Evolutionary conservation across 345 rosid genomes (phyloP), one percentile per base, ranked within the genome.

Genomic region (Gossypium stocksii): DNA sequence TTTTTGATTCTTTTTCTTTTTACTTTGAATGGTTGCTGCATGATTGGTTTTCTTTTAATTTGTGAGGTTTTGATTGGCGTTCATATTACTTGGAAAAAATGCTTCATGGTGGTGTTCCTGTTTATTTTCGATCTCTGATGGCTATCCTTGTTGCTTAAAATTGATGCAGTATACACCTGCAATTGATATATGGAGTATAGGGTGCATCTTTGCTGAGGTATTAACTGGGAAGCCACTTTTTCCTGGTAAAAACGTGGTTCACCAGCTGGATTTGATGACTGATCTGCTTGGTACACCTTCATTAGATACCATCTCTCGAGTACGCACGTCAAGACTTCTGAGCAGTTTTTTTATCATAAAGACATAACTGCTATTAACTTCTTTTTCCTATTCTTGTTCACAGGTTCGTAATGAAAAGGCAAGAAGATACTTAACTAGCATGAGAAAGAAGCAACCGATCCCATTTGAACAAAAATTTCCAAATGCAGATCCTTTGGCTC

Each of bases 171-270:
- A 94, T 82, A 94, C 98, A 41, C 95, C 98, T 17, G 97, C 98
- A 70, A 92, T 94, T 77, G 98, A 94, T 77, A 87, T 94, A 72
- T 94, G 98, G 98, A 88, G 98, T 79, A 94, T 94, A 80, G 97
- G 98, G 70, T 92, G 97, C 87, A 94, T 94, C 80, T 94, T 94
- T 75, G 98, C 97, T 19, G 98, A 94, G 77, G 97, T 94, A 60
- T 80, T 92, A 77, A 88, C 86, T 13, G 97, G 98, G 73, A 90
- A 86, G 73, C 98, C 97, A 13, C 85, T 94, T 69, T 94, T 92
- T 83, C 97, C 98, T 73, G 97, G 98, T 17, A 94, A 94, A 82
- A 92, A 94, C 80, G 97, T 92, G n/a, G 97, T 90, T 75, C 98
- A 92, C 77, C 98, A 92, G 86, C 86, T 94, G 64, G 98, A 94